Base-by-base conservation (phyloP, 495 filamentous ascomycete genomes). In the Hyaloscypha variabilis region DNA sequence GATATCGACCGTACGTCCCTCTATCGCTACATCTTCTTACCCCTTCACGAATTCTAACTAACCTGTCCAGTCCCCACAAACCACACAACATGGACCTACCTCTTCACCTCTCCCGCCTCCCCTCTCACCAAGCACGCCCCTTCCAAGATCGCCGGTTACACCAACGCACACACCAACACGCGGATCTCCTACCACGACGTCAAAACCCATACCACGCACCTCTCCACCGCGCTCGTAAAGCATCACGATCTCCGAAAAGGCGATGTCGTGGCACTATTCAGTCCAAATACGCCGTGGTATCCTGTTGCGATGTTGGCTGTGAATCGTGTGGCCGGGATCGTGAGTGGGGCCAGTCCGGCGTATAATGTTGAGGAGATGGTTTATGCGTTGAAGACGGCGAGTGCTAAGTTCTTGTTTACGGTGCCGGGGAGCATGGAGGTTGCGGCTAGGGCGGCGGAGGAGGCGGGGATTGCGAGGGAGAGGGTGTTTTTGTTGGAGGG, bases 201-300 rank as follows among this genome's bases (percentile, higher is more conserved):
- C 36, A 84, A 82, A 46, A 71, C 78, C 4, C 73, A 76, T 62
- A 80, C 84, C 6, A 87, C 77, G 0, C 75, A 80, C 66, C 74
- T 88, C 29, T 86, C 84, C 2, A 89, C 85, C 0, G 82, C 83
- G 0, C 75, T 90, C 23, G 80, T 82, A 28, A 78, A 77, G 59
- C 72, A 91, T 87, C 95, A 85, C 79, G 79, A 86, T 58, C 97
- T 91, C 90, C 80, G 82, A 62, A 94, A 90, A 72, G 91, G 91
- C 65, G 91, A 93, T 70, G 86, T 90, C 11, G 75, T 94, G 4
- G 87, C 84, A 13, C 76, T 94, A 42, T 85, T 81, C 75, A 86
- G 87, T 2, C 88, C 90, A 58, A 96, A 94, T 73, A 85, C 82
- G 70, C 87, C 93, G 65, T 90, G 93, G 73, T 86, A 87, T 31